phyloP scores from a whole-genome alignment of 192 early-diverging fungal species.

The Coemansia sp. region DNA sequence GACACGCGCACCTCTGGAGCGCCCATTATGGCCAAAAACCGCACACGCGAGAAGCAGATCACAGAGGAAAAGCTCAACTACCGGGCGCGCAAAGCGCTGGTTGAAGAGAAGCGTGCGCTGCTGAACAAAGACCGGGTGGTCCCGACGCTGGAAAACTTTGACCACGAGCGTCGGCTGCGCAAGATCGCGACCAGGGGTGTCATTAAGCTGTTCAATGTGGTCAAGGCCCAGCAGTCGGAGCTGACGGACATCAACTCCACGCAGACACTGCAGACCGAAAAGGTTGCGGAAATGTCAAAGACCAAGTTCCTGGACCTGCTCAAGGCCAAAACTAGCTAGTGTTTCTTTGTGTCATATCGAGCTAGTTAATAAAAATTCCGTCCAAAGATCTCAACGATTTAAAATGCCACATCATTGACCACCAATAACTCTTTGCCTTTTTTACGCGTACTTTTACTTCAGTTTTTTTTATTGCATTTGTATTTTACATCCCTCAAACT shows the following conservation, averaged over 20 bases:
- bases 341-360: constrained; percentile 11
- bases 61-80: constrained; percentile 83
- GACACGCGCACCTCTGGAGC: constrained; percentile 12
- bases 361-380: no score
- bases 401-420: no score
- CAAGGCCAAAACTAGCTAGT: constrained; percentile 51
- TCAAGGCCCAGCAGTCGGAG: constrained; percentile 81
- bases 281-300: constrained; percentile 60
- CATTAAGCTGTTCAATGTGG: constrained; percentile 93
- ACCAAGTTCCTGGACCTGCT: constrained; percentile 71
- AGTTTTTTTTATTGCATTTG: no score
- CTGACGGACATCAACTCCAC: constrained; percentile 26
- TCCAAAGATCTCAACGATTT: no score
- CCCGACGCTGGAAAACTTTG: constrained; percentile 71
- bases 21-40: constrained; percentile 84
- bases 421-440: no score
- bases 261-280: constrained; percentile 60
- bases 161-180: constrained; percentile 85
- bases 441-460: no score
- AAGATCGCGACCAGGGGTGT: constrained; percentile 93
- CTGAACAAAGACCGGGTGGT: constrained; percentile 68
- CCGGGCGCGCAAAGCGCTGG: constrained; percentile 73
- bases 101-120: constrained; percentile 68
- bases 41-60: constrained; percentile 74
- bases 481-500: no score